These are phyloP conservation scores for Thinopyrum elongatum DNA, from an alignment of 176 grass and related monocot species.

Conservation along the genomic window DNA sequence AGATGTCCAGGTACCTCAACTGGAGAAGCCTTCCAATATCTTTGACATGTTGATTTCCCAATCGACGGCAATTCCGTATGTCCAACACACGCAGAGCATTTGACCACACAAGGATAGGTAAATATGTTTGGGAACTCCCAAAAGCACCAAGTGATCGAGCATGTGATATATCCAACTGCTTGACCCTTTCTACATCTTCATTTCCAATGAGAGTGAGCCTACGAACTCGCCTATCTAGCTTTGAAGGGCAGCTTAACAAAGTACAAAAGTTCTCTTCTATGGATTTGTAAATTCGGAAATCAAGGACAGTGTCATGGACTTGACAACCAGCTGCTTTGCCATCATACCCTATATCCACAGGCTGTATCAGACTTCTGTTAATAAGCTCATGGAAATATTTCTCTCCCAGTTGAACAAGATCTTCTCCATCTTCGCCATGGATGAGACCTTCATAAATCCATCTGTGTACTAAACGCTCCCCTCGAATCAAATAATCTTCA, in stretches of 20 bases:
- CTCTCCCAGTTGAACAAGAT: neutral
- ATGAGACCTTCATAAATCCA: slow-evolving; percentile 19
- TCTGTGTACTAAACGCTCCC: neutral
- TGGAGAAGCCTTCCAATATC: neutral
- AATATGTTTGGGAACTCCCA: neutral
- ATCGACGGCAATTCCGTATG: neutral
- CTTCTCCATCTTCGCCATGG: neutral
- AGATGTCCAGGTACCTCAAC: slow-evolving; percentile 14
- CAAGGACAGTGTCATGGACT: neutral
- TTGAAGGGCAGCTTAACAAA: neutral
- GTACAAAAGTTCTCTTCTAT: neutral
- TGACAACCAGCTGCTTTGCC: neutral
- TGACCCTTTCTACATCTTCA: neutral
- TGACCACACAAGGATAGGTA: neutral
- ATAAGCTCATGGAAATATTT: slow-evolving; percentile 1
- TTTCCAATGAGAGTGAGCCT: neutral
- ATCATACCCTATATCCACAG: neutral
- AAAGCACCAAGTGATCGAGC: neutral
- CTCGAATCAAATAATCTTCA: too few species aligned
- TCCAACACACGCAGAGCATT: neutral
- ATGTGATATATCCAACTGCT: neutral
- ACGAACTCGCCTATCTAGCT: neutral
- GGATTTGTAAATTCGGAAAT: neutral
- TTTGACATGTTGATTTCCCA: neutral
- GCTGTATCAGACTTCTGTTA: neutral